Conservation (phyloP, 495 filamentous ascomycete genomes). For the Pseudomonodictys pantanalensis region DNA sequence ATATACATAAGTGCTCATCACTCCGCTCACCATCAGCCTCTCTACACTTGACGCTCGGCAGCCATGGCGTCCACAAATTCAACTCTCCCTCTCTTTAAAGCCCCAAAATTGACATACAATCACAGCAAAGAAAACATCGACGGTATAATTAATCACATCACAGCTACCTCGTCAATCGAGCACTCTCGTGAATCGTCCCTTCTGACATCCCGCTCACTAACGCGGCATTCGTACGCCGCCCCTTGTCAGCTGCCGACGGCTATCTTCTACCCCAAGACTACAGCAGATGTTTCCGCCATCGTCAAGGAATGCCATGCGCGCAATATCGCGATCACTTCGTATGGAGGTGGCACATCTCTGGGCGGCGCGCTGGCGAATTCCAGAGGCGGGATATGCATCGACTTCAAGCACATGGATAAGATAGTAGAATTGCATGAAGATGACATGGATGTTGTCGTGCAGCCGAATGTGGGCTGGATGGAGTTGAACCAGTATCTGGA, state of each 20-base stretch:
- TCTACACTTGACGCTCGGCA: neutral
- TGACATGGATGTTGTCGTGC: slow-evolving; percentile 78
- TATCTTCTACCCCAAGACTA: slow-evolving; percentile 35
- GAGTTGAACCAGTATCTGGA: slow-evolving; percentile 66
- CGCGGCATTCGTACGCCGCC: neutral
- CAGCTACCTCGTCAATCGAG: neutral
- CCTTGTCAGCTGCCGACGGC: slow-evolving; percentile 17
- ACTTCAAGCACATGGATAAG: slow-evolving; percentile 71
- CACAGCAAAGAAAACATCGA: slow-evolving; percentile 6
- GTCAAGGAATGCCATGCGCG: slow-evolving; percentile 69
- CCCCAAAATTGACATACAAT: slow-evolving; percentile 4
- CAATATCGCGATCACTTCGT: slow-evolving; percentile 67
- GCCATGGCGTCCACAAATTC: slow-evolving; percentile 10
- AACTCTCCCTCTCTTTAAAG: slow-evolving; percentile 14
- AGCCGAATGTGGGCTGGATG: slow-evolving; percentile 78
- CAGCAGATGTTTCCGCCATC: slow-evolving; percentile 54
- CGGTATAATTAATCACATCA: neutral
- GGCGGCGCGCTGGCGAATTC: slow-evolving; percentile 74
- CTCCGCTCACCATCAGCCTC: too few species aligned
- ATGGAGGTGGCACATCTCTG: slow-evolving; percentile 69
- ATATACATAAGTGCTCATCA: too few species aligned
- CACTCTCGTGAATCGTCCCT: neutral
- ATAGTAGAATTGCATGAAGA: slow-evolving; percentile 66
- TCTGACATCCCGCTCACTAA: slow-evolving; percentile 2
- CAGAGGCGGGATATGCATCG: slow-evolving; percentile 68